A percentile compares a stretch with the other conserved stretches of the same genome.
Evolutionary conservation across 176 grass and related monocot species (phyloP).

Genomic region (Oryza rufipogon): DNA sequence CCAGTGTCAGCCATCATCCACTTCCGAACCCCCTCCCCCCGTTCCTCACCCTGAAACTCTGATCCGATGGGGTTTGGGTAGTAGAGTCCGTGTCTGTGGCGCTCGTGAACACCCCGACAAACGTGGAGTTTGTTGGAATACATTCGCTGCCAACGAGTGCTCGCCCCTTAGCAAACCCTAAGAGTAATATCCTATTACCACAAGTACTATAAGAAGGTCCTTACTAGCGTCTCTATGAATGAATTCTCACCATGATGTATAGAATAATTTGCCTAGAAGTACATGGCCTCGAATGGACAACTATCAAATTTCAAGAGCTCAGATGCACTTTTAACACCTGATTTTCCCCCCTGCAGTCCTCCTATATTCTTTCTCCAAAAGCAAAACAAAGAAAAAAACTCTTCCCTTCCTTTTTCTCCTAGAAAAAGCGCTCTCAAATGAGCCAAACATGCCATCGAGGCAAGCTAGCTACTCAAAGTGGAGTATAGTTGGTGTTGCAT

Average conservation of each 20-base stretch:
- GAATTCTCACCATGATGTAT: too few species aligned
- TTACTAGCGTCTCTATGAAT: background rate
- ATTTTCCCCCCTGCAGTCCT: background rate
- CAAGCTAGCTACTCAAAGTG: slow-evolving; percentile 35
- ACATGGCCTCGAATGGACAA: background rate
- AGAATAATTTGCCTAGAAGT: background rate
- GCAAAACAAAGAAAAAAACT: background rate
- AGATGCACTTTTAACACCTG: slow-evolving; percentile 9
- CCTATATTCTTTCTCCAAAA: background rate
- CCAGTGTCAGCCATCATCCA: too few species aligned
- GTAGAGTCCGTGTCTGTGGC: too few species aligned
- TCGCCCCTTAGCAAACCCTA: too few species aligned
- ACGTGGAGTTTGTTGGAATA: too few species aligned
- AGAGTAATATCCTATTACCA: too few species aligned
- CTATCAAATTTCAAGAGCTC: background rate
- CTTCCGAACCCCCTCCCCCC: too few species aligned
- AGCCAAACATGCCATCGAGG: slow-evolving; percentile 25
- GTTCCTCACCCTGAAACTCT: too few species aligned
- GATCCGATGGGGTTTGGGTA: too few species aligned
- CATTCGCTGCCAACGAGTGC: too few species aligned
- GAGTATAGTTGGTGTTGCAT: slow-evolving; percentile 53
- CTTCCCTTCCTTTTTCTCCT: background rate
- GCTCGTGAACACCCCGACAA: too few species aligned
- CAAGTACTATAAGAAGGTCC: too few species aligned
- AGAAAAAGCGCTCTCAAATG: slow-evolving; percentile 28